phyloP scores from a whole-genome alignment of 2,329 filamentous ascomycete genomes.

The Aspergillus sp. region DNA sequence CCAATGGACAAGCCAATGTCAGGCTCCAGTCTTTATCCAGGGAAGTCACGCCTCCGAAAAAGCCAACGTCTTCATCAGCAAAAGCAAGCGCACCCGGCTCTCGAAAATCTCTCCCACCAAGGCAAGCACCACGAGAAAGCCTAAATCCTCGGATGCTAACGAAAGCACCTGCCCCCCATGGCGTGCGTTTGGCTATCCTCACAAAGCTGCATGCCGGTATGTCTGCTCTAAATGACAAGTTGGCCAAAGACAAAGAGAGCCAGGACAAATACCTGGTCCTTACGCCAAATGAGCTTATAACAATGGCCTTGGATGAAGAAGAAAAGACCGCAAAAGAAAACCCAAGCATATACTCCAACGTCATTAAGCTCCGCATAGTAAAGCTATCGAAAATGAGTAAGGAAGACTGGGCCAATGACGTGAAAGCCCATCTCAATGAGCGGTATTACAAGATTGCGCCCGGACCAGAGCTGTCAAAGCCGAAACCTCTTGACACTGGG shows the following conservation, averaged over 20 bases:
- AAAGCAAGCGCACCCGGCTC: slow-evolving; percentile 9
- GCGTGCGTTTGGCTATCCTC: slow-evolving; percentile 45
- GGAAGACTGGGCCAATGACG: slow-evolving; percentile 70
- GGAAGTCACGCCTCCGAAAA: slow-evolving; percentile 32
- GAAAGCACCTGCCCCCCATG: slow-evolving; percentile 47
- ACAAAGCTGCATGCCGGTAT: slow-evolving; percentile 49
- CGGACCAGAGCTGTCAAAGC: slow-evolving; percentile 38
- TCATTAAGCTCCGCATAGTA: slow-evolving; percentile 79
- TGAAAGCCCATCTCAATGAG: slow-evolving; percentile 47
- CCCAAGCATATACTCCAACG: slow-evolving; percentile 73
- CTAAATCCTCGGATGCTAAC: slow-evolving; percentile 50
- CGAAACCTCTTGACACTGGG: slow-evolving; percentile 67
- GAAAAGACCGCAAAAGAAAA: slow-evolving; percentile 70
- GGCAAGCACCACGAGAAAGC: slow-evolving; percentile 42
- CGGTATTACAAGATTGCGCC: slow-evolving; percentile 39
- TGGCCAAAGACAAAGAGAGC: slow-evolving; percentile 33
- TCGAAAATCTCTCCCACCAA: slow-evolving; percentile 23
- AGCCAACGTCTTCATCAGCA: slow-evolving; percentile 4
- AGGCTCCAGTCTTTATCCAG: slow-evolving; percentile 28
- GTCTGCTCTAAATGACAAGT: slow-evolving; percentile 42
- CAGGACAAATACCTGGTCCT: slow-evolving; percentile 40
- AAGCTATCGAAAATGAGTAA: slow-evolving; percentile 73
- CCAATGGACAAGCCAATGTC: slow-evolving; percentile 14
- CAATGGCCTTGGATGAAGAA: slow-evolving; percentile 65
- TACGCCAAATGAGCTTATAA: slow-evolving; percentile 46